phyloP scores from a whole-genome alignment of 2,329 filamentous ascomycete genomes.

The Fonsecaea erecta region DNA sequence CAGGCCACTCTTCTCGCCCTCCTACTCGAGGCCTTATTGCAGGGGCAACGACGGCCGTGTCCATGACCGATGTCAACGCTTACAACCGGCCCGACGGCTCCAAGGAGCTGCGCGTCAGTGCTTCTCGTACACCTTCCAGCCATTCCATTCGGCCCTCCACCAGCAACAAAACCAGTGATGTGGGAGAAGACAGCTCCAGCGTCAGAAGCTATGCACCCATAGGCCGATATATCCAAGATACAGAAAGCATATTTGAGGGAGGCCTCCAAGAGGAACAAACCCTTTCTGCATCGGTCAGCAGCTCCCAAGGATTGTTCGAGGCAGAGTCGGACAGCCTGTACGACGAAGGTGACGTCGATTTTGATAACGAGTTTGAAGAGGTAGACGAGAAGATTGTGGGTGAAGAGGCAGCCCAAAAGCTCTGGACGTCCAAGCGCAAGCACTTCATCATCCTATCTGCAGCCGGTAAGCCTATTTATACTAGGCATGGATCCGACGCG shows the following conservation, averaged over 20 bases:
- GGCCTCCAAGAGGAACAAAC: slow-evolving; percentile 52
- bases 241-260: slow-evolving; percentile 80
- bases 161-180: slow-evolving; percentile 55
- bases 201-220: slow-evolving; percentile 57
- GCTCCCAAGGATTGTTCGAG: slow-evolving; percentile 39
- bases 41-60: slow-evolving; percentile 82
- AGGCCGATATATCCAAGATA: slow-evolving; percentile 68
- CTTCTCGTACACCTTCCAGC: slow-evolving; percentile 45
- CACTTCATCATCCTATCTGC: slow-evolving; percentile 97
- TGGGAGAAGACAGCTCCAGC: slow-evolving; percentile 55
- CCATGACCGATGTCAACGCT: slow-evolving; percentile 78
- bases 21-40: slow-evolving; percentile 53
- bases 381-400: slow-evolving; percentile 55
- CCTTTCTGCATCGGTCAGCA: slow-evolving; percentile 48
- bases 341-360: slow-evolving; percentile 66
- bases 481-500: slow-evolving; percentile 85
- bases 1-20: slow-evolving; percentile 41
- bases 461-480: slow-evolving; percentile 96
- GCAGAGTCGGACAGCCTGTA: slow-evolving; percentile 24
- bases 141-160: slow-evolving; percentile 44
- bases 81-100: slow-evolving; percentile 73
- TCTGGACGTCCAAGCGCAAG: slow-evolving; percentile 92
- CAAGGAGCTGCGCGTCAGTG: slow-evolving; percentile 63
- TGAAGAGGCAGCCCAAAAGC: slow-evolving; percentile 68
- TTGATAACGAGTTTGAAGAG: slow-evolving; percentile 77